Percentiles rank a stretch among this genome's conserved stretches.
Evolutionary conservation across 768 basidiomycete species (phyloP).

Genomic region (Lenzites betulinus): DNA sequence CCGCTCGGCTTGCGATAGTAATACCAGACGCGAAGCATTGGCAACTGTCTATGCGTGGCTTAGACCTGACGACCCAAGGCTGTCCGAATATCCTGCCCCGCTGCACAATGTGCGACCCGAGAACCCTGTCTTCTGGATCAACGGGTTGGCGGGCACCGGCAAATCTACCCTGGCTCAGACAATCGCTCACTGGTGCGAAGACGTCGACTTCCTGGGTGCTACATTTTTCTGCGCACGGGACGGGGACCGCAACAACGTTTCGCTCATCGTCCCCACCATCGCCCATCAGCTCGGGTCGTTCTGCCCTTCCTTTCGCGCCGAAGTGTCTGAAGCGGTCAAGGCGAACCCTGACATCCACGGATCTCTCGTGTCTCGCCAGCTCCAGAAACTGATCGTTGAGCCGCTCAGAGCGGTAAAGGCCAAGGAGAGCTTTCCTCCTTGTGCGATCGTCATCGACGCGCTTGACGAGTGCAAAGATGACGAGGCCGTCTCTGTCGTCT

Average conservation of each 20-base stretch:
- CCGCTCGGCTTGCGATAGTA: background rate
- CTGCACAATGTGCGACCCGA: background rate
- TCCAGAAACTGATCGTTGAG: slow-evolving; percentile 14
- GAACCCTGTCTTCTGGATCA: slow-evolving; percentile 16
- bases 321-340: background rate
- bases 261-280: slow-evolving; percentile 19
- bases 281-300: slow-evolving; percentile 12
- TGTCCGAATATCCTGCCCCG: background rate
- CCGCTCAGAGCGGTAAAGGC: slow-evolving; percentile 3
- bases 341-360: slow-evolving; percentile 2
- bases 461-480: slow-evolving; percentile 22
- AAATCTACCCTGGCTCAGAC: slow-evolving; percentile 17
- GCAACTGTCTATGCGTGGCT: slow-evolving; percentile 1
- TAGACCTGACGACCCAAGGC: background rate
- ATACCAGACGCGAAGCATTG: background rate
- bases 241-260: slow-evolving; percentile 11
- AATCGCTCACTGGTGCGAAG: slow-evolving; percentile 3
- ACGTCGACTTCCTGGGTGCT: slow-evolving; percentile 14
- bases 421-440: background rate
- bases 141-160: slow-evolving; percentile 18
- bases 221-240: slow-evolving; percentile 21
- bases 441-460: slow-evolving; percentile 20
- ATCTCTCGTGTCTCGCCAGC: slow-evolving; percentile 3
- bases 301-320: background rate
- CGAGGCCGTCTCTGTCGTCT: slow-evolving; percentile 8